Evolutionary conservation across 2,329 filamentous ascomycete genomes (phyloP).

Genomic region (Monosporascus sp.): DNA sequence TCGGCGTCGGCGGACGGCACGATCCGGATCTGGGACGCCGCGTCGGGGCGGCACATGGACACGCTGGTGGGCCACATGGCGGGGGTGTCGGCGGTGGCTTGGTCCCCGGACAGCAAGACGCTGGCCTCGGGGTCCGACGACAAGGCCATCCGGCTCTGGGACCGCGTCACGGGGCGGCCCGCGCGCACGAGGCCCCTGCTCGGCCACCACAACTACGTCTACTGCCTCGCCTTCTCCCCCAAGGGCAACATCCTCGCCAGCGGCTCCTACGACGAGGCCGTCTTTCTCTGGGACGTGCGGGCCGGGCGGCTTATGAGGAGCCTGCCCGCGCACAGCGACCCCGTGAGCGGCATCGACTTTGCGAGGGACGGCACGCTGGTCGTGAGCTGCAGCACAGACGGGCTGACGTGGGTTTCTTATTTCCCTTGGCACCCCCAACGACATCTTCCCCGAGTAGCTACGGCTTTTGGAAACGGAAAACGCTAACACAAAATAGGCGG

Average conservation of each 20-base stretch:
- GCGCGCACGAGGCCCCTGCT: conserved; percentile 57
- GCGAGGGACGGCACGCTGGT: conserved; percentile 88
- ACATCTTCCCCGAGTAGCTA: background rate
- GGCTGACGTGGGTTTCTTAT: conserved; percentile 61
- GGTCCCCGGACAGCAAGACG: conserved; percentile 83
- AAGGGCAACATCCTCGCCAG: conserved; percentile 96
- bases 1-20: conserved; percentile 86
- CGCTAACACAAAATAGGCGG: conserved; percentile 43
- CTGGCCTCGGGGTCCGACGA: conserved; percentile 92
- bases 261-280: conserved; percentile 93
- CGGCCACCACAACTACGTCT: conserved; percentile 95
- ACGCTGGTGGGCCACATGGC: conserved; percentile 91
- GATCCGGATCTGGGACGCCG: conserved; percentile 84
- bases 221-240: conserved; percentile 89
- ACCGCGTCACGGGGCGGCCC: conserved; percentile 58
- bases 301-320: conserved; percentile 84
- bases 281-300: conserved; percentile 94
- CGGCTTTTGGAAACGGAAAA: background rate
- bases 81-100: conserved; percentile 87
- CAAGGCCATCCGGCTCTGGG: conserved; percentile 93
- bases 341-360: conserved; percentile 90
- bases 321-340: conserved; percentile 90
- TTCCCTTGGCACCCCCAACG: background rate
- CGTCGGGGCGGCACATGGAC: conserved; percentile 73
- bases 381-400: conserved; percentile 86